Conservation (phyloP, 2,329 filamentous ascomycete genomes). For the Sclerotinia subarctica region DNA sequence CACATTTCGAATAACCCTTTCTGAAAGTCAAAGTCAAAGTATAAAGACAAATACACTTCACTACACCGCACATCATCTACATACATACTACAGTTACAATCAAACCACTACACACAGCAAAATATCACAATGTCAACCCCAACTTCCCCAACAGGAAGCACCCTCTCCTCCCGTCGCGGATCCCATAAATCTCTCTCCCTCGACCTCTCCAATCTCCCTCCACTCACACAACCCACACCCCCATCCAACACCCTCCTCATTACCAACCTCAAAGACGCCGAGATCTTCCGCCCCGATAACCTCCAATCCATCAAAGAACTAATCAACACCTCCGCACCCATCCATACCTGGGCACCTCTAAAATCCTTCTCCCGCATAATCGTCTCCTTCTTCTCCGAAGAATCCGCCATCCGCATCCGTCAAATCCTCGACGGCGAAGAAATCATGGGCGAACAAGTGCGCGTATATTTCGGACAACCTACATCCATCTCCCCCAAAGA, state of each 20-base stretch:
- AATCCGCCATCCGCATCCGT: slow-evolving; percentile 68
- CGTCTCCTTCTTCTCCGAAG: slow-evolving; percentile 69
- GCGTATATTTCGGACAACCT: slow-evolving; percentile 65
- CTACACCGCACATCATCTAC: slow-evolving; percentile 1
- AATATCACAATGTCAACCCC: slow-evolving; percentile 17
- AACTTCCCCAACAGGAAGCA: slow-evolving; percentile 22
- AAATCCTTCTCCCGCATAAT: slow-evolving; percentile 81
- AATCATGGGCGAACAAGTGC: slow-evolving; percentile 66
- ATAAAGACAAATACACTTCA: neutral
- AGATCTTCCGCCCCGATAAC: slow-evolving; percentile 72
- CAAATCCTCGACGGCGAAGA: slow-evolving; percentile 70
- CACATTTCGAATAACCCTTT: neutral
- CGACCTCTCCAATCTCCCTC: slow-evolving; percentile 70
- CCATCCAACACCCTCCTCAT: slow-evolving; percentile 82
- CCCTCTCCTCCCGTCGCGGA: slow-evolving; percentile 29
- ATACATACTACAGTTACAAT: neutral
- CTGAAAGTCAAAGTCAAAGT: neutral
- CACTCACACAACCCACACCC: slow-evolving; percentile 66
- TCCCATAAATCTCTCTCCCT: slow-evolving; percentile 55
- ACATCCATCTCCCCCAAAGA: slow-evolving; percentile 55
- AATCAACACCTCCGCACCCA: slow-evolving; percentile 64
- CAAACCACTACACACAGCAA: neutral
- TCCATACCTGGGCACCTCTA: slow-evolving; percentile 76
- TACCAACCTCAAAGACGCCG: slow-evolving; percentile 70
- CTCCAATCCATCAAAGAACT: slow-evolving; percentile 70